Base-by-base conservation (phyloP, 2,329 filamentous ascomycete genomes). In the Hypomyces rosellus region DNA sequence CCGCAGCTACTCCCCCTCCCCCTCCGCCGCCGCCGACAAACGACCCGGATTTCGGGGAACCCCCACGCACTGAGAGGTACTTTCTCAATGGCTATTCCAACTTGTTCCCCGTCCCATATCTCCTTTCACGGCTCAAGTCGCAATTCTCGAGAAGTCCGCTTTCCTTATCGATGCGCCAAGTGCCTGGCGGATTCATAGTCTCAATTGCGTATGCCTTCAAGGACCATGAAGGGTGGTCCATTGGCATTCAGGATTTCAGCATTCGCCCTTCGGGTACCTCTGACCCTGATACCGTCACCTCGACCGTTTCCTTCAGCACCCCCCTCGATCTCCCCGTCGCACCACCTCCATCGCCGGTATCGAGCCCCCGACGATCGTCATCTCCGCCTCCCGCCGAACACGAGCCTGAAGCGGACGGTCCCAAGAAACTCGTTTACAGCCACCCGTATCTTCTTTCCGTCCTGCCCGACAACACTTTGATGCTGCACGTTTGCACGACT, bases 221-320 rank as follows among this genome's bases (percentile, higher is more conserved):
- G 14, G 86, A 87, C 2, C 75, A 85, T 3, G 83, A 82, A 40
- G 90, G 90, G 25, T 96, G 91, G 88, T 90, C 87, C 7, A 79
- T 96, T 14, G 91, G 90, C 2, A 81, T 97, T n/a, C 92, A 97
- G 65, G 92, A 96, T 65, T 73, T 96, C 40, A 83, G 86, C 51
- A 76, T 95, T 40, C 68, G 62, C 1, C 60, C 64, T 5, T 59
- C 64, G 1, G 65, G 20, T 5, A 20, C 20, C 20, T 20, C 20
- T 20, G 64, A 49, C 4, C 59, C 59, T 22, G 65, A 68, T 15
- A 60, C 63, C n/a, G 54, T 30, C 8, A 30, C 25, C 25, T 30
- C 25, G 25, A 11, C 25, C 6, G 9, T 30, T 30, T 30, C 25
- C 25, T 30, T 30, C 9, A 30, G 25, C 9, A 30, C 25, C 9